Percentiles rank a stretch among this genome's conserved stretches.
Evolutionary conservation across 768 basidiomycete genomes (phyloP).

Genomic region (Cyclocybe aegerita): DNA sequence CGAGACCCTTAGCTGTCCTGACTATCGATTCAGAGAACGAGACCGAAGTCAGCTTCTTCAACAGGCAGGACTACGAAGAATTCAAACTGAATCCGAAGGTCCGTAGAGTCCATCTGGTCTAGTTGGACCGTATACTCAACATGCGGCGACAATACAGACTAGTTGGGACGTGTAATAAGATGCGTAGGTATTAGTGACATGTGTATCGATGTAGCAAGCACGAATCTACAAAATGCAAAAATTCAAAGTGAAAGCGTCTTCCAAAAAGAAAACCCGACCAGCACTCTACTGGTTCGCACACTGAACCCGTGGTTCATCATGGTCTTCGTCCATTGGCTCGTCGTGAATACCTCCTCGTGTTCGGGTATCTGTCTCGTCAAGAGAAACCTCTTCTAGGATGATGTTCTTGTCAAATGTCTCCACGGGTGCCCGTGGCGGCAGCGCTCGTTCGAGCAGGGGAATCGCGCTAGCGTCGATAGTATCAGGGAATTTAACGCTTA

Average conservation of each 20-base stretch:
- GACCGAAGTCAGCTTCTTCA: conserved; percentile 93
- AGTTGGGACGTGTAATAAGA: conserved; percentile 43
- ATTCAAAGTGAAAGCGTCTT: conserved; percentile 12
- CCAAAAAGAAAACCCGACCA: conserved; percentile 12
- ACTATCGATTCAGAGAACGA: conserved; percentile 75
- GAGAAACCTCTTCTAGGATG: conserved; percentile 78
- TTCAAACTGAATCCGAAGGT: conserved; percentile 89
- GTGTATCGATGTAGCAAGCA: conserved; percentile 34
- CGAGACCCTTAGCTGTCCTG: background rate
- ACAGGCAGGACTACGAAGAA: conserved; percentile 66
- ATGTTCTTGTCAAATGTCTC: conserved; percentile 68
- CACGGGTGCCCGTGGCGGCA: conserved; percentile 73
- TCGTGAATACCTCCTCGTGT: conserved; percentile 53
- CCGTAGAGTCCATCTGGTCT: conserved; percentile 6
- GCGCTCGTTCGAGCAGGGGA: conserved; percentile 76
- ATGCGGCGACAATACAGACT: conserved; percentile 30
- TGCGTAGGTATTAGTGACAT: conserved; percentile 36
- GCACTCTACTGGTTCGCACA: conserved; percentile 80
- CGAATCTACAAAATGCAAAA: conserved; percentile 28
- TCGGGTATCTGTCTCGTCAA: conserved; percentile 78
- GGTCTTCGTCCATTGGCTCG: conserved; percentile 93
- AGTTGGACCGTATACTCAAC: conserved; percentile 2
- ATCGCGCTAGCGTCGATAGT: conserved; percentile 65
- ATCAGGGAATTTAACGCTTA: conserved; percentile 90
- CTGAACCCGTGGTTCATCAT: conserved; percentile 91